phyloP scores from a whole-genome alignment of 1,284 basidiomycete genomes.

The Pascua guehoae region DNA sequence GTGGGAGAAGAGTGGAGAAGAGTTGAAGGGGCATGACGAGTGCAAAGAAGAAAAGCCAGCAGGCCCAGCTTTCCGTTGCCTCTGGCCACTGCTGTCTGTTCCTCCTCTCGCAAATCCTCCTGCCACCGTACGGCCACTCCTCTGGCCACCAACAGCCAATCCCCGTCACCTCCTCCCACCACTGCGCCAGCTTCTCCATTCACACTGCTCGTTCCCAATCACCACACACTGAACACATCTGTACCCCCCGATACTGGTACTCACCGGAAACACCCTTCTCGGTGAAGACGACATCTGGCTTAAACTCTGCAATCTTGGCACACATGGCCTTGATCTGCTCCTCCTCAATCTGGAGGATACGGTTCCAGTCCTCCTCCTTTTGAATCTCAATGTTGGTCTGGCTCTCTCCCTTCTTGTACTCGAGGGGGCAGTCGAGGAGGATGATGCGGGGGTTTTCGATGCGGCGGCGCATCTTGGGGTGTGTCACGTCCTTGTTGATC shows the following conservation, averaged over 20 bases:
- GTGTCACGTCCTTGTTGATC: constrained; percentile 98
- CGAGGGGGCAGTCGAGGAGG: constrained; percentile 90
- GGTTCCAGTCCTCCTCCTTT: constrained; percentile 89
- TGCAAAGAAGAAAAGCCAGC: too few relatives aligned
- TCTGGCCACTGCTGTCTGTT: too few relatives aligned
- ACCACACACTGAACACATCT: too few relatives aligned
- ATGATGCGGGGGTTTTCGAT: constrained; percentile 89
- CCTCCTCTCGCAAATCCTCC: too few relatives aligned
- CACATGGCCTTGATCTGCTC: constrained; percentile 92
- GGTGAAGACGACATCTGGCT: constrained; percentile 91
- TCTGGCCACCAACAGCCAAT: too few relatives aligned
- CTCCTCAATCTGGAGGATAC: constrained; percentile 92
- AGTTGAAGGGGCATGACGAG: too few relatives aligned
- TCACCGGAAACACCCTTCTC: constrained; percentile 95
- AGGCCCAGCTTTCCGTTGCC: too few relatives aligned
- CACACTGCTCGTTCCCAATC: too few relatives aligned
- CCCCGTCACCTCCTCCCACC: too few relatives aligned
- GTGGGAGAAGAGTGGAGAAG: too few relatives aligned
- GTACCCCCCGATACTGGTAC: constrained; percentile 12
- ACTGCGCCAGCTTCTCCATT: too few relatives aligned
- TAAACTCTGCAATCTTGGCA: constrained; percentile 83
- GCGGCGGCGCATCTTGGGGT: constrained; percentile 90
- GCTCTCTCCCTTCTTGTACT: constrained; percentile 98
- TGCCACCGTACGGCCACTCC: too few relatives aligned
- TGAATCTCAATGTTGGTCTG: constrained; percentile 99